A percentile compares a stretch with the other conserved stretches of the same genome.
These are phyloP conservation scores for Rubus idaeus DNA, from an alignment of 306 rosid species.

Conservation along the genomic window DNA sequence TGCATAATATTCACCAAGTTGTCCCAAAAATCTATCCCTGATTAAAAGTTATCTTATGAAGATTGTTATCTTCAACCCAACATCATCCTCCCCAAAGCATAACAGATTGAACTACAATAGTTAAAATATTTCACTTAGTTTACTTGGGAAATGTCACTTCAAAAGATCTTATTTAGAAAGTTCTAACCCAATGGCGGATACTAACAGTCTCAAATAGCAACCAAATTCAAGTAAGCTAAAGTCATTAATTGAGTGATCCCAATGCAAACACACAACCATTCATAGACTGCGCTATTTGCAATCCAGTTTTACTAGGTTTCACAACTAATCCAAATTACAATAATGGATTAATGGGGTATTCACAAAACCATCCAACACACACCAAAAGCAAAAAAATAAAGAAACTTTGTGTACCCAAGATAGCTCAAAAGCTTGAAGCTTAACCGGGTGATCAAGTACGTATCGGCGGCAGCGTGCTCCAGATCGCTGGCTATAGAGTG, in stretches of 20 bases:
- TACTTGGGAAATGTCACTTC: neutral
- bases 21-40: neutral
- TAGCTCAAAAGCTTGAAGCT: slow-evolving; percentile 60
- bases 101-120: neutral
- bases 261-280: neutral
- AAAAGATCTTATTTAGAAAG: neutral
- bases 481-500: slow-evolving; percentile 41
- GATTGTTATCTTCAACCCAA: neutral
- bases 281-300: neutral
- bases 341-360: slow-evolving; percentile 1
- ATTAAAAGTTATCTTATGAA: neutral
- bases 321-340: slow-evolving; percentile 1
- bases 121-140: neutral
- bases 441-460: slow-evolving; percentile 60
- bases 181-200: neutral
- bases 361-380: neutral
- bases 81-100: neutral
- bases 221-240: neutral
- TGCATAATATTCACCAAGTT: neutral
- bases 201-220: neutral
- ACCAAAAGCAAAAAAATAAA: neutral
- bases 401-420: slow-evolving; percentile 58
- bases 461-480: slow-evolving; percentile 58
- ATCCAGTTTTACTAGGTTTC: neutral
- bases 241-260: neutral